Conservation (phyloP, 2,329 filamentous ascomycete genomes). For the Fusarium neocosmosporiellum region DNA sequence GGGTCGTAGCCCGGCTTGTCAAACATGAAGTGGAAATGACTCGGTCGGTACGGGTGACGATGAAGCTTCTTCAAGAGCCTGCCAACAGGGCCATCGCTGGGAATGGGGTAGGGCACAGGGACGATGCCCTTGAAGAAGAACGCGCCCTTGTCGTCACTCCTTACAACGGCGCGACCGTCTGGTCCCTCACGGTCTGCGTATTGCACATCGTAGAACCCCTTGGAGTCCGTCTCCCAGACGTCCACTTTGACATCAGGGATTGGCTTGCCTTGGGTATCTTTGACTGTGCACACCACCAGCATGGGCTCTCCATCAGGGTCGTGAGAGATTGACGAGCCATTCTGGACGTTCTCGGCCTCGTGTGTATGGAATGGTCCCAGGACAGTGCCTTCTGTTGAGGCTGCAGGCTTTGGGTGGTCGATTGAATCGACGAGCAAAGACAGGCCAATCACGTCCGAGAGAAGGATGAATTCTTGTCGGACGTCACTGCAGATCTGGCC, state of each 20-base stretch:
- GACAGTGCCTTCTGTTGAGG: conserved; percentile 78
- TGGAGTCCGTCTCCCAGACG: conserved; percentile 82
- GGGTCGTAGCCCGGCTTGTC: conserved; percentile 50
- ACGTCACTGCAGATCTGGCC: conserved; percentile 77
- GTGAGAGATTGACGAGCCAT: conserved; percentile 69
- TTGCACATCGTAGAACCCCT: conserved; percentile 82
- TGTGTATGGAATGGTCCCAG: conserved; percentile 83
- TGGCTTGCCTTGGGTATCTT: conserved; percentile 69
- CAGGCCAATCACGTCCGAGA: conserved; percentile 79
- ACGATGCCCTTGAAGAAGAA: conserved; percentile 88
- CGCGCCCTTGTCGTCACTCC: conserved; percentile 41
- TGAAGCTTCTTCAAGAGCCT: conserved; percentile 72
- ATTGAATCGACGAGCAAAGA: conserved; percentile 82
- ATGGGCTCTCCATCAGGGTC: conserved; percentile 74
- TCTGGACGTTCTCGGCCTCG: conserved; percentile 65
- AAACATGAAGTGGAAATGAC: conserved; percentile 92
- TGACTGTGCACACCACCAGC: conserved; percentile 74
- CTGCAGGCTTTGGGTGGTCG: conserved; percentile 77
- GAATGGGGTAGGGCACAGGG: conserved; percentile 87
- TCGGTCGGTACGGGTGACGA: conserved; percentile 79
- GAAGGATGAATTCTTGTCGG: conserved; percentile 76
- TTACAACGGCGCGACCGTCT: conserved; percentile 46
- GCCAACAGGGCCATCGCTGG: conserved; percentile 85
- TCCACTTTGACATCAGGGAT: conserved; percentile 75
- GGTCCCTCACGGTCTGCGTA: conserved; percentile 64